Evolutionary conservation across 495 filamentous ascomycete genomes (phyloP).

Genomic region (Penicillium salamii): DNA sequence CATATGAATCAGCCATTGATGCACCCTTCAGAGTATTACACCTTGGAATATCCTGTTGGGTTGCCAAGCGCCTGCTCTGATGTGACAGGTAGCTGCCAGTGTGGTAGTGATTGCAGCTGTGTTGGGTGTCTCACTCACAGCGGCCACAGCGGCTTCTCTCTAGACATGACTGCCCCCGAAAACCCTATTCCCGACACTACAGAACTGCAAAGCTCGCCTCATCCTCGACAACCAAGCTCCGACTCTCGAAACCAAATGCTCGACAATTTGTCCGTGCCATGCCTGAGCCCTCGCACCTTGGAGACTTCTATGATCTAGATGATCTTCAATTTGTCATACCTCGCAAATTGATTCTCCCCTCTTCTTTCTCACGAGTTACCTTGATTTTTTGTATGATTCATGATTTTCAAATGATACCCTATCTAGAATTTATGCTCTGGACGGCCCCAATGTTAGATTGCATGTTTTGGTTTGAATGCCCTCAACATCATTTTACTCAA

Average conservation of each 20-base stretch:
- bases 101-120: conserved; percentile 49
- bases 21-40: conserved; percentile 44
- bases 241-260: conserved; percentile 16
- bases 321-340: neutral
- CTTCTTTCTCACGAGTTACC: neutral
- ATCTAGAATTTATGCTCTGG: conserved; percentile 17
- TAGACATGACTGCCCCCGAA: conserved; percentile 16
- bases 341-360: neutral
- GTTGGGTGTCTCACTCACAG: conserved; percentile 50
- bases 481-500: no score
- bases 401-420: conserved; percentile 34
- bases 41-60: conserved; percentile 44
- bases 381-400: conserved; percentile 15
- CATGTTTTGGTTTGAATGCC: neutral
- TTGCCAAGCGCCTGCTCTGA: conserved; percentile 41
- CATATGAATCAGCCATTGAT: conserved; percentile 33
- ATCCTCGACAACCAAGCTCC: neutral
- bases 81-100: conserved; percentile 46
- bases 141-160: conserved; percentile 40
- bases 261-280: conserved; percentile 19
- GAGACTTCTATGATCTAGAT: conserved; percentile 25
- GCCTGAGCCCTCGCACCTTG: conserved; percentile 18
- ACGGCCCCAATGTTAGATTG: conserved; percentile 6
- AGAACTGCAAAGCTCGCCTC: conserved; percentile 2
- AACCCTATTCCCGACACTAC: neutral